A percentile compares a stretch with the other conserved stretches of the same genome.
Evolutionary conservation across 2,329 filamentous ascomycete species (phyloP).

Genomic region (Epichloe glyceriae): DNA sequence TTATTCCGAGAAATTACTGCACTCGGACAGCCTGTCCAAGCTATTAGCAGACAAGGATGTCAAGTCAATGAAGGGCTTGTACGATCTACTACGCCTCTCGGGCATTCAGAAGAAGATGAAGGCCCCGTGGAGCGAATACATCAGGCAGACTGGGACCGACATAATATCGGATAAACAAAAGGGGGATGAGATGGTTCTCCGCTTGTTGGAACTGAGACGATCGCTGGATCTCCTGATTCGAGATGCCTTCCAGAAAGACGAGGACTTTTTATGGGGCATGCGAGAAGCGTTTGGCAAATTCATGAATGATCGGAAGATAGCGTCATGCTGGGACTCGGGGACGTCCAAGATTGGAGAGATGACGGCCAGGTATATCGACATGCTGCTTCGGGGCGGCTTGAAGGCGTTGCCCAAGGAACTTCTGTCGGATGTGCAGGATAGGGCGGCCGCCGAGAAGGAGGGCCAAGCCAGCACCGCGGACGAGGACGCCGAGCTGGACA

Average conservation of each 20-base stretch:
- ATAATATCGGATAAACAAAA: conserved; percentile 73
- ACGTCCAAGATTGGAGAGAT: conserved; percentile 95
- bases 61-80: conserved; percentile 61
- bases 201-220: conserved; percentile 68
- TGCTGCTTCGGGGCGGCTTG: conserved; percentile 72
- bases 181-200: conserved; percentile 74
- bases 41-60: conserved; percentile 61
- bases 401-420: conserved; percentile 67
- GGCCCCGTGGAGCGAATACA: conserved; percentile 65
- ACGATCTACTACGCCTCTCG: conserved; percentile 61
- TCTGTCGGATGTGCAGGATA: conserved; percentile 47
- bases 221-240: conserved; percentile 65
- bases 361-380: conserved; percentile 95
- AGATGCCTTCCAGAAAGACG: conserved; percentile 63
- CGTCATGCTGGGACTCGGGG: conserved; percentile 61
- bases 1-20: conserved; percentile 53
- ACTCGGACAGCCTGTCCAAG: conserved; percentile 53
- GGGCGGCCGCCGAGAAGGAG: conserved; percentile 43
- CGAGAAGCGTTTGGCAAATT: conserved; percentile 79
- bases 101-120: conserved; percentile 58
- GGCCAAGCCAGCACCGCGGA: conserved; percentile 60
- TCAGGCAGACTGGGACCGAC: conserved; percentile 56
- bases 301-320: conserved; percentile 77
- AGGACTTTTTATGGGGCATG: conserved; percentile 64
- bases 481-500: conserved; percentile 83